Evolutionary conservation across 805 yeast species (phyloP).

Genomic region (Teunomyces kruisii): DNA sequence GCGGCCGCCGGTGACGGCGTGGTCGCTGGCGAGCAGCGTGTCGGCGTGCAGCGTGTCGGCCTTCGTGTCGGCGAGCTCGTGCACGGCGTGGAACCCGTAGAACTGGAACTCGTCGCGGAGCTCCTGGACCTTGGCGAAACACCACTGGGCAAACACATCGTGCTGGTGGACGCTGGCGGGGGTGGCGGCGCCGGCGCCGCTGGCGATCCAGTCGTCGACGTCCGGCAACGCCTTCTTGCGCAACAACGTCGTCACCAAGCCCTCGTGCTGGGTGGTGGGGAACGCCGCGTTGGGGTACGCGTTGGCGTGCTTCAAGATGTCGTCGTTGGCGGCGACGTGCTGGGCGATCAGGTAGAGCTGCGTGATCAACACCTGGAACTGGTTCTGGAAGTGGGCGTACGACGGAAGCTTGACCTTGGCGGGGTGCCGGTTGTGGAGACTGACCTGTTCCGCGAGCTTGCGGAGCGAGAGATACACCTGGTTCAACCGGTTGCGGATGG

Average conservation of each 20-base stretch:
- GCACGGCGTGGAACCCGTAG: conserved; percentile 57
- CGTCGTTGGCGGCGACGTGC: conserved; percentile 62
- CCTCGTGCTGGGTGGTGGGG: conserved; percentile 83
- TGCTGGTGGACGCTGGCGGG: not conserved
- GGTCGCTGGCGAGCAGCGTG: too few relatives aligned
- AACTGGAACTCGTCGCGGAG: conserved; percentile 57
- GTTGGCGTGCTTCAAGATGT: conserved; percentile 61
- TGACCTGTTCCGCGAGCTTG: conserved; percentile 37
- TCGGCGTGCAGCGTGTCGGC: too few relatives aligned
- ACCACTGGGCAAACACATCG: conserved; percentile 72
- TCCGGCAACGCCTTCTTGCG: conserved; percentile 90
- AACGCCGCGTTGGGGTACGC: conserved; percentile 82
- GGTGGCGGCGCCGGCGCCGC: conserved; percentile 13
- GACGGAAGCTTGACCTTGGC: conserved; percentile 38
- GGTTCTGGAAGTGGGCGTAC: conserved; percentile 75
- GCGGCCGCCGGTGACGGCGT: conserved; percentile 25
- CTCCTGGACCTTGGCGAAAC: conserved; percentile 52
- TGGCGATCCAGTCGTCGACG: conserved; percentile 76
- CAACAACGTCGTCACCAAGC: conserved; percentile 76
- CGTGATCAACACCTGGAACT: conserved; percentile 77
- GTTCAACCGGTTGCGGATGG: conserved; percentile 40
- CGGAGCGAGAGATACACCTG: conserved; percentile 43
- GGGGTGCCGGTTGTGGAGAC: conserved; percentile 35
- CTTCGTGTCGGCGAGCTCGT: conserved; percentile 39
- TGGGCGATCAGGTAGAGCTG: conserved; percentile 78